Percentiles rank a stretch among this genome's conserved stretches.
These are phyloP conservation scores for Diaporthe amygdali DNA, from an alignment of 2,329 filamentous ascomycete species.

Conservation along the genomic window DNA sequence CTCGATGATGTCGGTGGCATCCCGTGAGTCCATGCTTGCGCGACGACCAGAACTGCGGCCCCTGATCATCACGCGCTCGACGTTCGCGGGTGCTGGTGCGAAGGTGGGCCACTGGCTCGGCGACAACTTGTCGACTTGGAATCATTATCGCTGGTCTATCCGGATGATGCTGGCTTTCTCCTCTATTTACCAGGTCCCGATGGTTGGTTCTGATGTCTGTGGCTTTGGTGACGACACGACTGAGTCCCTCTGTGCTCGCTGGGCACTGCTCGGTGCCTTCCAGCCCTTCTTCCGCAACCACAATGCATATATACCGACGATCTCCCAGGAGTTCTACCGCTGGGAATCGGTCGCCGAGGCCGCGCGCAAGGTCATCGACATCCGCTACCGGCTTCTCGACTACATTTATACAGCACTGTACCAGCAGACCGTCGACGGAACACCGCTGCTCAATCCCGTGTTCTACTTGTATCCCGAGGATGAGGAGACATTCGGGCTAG, in stretches of 20 bases:
- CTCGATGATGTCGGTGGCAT: slow-evolving; percentile 73
- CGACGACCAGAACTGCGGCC: slow-evolving; percentile 70
- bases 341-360: slow-evolving; percentile 67
- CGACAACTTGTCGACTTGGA: slow-evolving; percentile 62
- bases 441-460: slow-evolving; percentile 69
- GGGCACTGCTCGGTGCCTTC: slow-evolving; percentile 76
- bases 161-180: slow-evolving; percentile 64
- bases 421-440: slow-evolving; percentile 64
- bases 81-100: slow-evolving; percentile 73
- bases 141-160: slow-evolving; percentile 63
- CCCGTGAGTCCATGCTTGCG: slow-evolving; percentile 68
- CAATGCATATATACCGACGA: slow-evolving; percentile 51
- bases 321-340: slow-evolving; percentile 75
- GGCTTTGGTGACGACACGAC: slow-evolving; percentile 73
- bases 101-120: slow-evolving; percentile 68
- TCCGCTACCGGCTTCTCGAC: slow-evolving; percentile 73
- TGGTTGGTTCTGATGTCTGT: slow-evolving; percentile 77
- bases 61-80: slow-evolving; percentile 76
- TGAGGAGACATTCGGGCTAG: slow-evolving; percentile 43
- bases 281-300: slow-evolving; percentile 80
- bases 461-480: slow-evolving; percentile 71
- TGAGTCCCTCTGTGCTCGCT: slow-evolving; percentile 75
- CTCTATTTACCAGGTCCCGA: slow-evolving; percentile 70
- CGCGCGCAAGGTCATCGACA: slow-evolving; percentile 68
- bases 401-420: slow-evolving; percentile 77